Evolutionary conservation across 352 stramenopile genomes (phyloP).

Genomic region (Globisporangium polare): DNA sequence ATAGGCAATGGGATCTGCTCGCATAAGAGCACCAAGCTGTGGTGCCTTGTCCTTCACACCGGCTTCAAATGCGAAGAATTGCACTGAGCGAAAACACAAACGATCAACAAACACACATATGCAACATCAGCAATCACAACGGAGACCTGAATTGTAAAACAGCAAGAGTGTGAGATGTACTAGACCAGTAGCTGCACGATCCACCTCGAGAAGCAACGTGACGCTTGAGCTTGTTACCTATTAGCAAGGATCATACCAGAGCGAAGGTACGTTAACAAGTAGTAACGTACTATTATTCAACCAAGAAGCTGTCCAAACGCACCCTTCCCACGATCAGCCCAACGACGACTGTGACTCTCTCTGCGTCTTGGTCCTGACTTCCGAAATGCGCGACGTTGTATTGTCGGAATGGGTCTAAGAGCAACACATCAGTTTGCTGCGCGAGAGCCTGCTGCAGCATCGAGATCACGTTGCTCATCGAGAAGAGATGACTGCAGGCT

Average conservation of each 20-base stretch:
- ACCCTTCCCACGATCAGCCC: constrained; percentile 40
- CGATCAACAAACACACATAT: not conserved
- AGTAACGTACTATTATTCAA: not conserved
- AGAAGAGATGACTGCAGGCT: constrained; percentile 38
- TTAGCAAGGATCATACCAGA: not conserved
- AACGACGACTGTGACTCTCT: constrained; percentile 27
- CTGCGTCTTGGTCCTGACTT: constrained; percentile 8
- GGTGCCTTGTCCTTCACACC: not conserved
- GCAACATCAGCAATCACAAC: not conserved
- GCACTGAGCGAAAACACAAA: constrained; percentile 11
- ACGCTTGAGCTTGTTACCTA: constrained; percentile 20
- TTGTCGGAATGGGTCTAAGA: constrained; percentile 18
- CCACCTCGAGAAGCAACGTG: constrained; percentile 39
- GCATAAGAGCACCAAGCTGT: not conserved
- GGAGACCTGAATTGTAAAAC: not conserved
- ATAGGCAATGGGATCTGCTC: constrained; percentile 11
- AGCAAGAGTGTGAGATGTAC: not conserved
- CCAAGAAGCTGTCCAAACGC: not conserved
- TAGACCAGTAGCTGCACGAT: constrained; percentile 13
- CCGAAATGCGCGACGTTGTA: constrained; percentile 37
- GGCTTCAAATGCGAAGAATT: constrained; percentile 33
- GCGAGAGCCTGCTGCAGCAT: constrained; percentile 29
- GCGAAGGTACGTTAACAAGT: not conserved
- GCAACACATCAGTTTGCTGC: constrained; percentile 10
- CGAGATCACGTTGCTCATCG: constrained; percentile 28